Base-by-base conservation (phyloP, 352 stramenopile species). In the Paralagenidium karlingii region DNA sequence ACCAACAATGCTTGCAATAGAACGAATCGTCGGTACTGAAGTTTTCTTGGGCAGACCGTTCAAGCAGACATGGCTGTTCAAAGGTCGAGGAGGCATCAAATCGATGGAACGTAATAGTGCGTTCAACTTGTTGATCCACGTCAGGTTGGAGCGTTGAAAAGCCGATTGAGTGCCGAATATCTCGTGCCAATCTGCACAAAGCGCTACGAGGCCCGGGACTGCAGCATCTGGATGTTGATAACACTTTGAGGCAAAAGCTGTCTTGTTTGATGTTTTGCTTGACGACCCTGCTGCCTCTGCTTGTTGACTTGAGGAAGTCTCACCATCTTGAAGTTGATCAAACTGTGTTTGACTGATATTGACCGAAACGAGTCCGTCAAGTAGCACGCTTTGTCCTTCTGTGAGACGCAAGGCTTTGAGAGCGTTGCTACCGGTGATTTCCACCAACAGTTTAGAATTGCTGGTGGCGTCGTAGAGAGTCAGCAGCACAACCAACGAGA, bases 151-250 rank as follows among this genome's bases (percentile, higher is more conserved):
- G 21, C 49, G 49, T 25, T 21, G 45, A 38, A 81, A 71, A 21
- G 68, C 49, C 16, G 66, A 77, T 38, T 83, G 69, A 13, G 57
- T 63, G 2, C 69, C 69, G 36, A 83, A 83, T 16, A 83, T 64
- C 15, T 39, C 66, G 16, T 55, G 53, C 69, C 69, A 83, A 42
- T 83, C 69, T 2, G 69, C 79, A 37, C 66, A 73, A n/a, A 83
- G 38, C 3, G 49, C 61, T 1, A 81, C 59, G 32, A 78, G 19
- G 31, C 39, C 28, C 4, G 53, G 60, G 15, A 47, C 49, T 26
- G 0, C 40, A 45, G 2, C 9, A 31, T 13, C 6, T 43, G 16
- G 60, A 56, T 0, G 31, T 25, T 34, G 16, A 6, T 7, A 10
- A 3, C 12, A n/a, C 26, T 50, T 45, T 15, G 34, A 80, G 11